These are phyloP conservation scores for Magnusiomyces paraingens DNA, from an alignment of 1,139 yeast genomes.

Conservation along the genomic window DNA sequence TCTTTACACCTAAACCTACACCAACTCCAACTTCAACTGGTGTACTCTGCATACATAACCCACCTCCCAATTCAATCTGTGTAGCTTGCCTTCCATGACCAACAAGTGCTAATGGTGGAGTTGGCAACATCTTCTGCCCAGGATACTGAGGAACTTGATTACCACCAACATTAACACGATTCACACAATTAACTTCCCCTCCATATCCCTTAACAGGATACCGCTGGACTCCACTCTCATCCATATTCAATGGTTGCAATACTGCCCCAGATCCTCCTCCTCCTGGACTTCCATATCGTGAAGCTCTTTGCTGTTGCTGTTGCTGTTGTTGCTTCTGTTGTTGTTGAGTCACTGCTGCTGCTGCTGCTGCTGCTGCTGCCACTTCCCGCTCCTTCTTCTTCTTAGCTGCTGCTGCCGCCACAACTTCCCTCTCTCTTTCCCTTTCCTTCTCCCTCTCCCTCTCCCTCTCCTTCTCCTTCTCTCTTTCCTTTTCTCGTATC, in stretches of 20 bases:
- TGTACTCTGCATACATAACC: too few relatives aligned
- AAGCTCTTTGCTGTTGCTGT: not conserved
- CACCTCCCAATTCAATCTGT: too few relatives aligned
- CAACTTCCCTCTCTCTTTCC: not conserved
- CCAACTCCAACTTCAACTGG: too few relatives aligned
- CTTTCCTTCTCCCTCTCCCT: not conserved
- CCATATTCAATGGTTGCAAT: not conserved
- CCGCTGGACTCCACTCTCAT: not conserved
- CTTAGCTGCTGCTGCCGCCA: not conserved
- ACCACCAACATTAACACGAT: slow-evolving; percentile 1
- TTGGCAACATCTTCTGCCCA: too few relatives aligned
- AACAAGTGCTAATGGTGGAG: too few relatives aligned
- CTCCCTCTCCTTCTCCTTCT: not conserved
- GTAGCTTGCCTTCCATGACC: too few relatives aligned
- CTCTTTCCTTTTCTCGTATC: not conserved
- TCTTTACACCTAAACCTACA: not conserved
- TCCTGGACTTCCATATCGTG: not conserved
- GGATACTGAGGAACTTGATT: not conserved
- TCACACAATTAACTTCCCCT: not conserved
- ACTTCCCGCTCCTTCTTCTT: not conserved
- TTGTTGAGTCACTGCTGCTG: slow-evolving; percentile 5
- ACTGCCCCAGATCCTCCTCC: not conserved
- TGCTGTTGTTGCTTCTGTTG: slow-evolving; percentile 1
- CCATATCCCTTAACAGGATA: not conserved
- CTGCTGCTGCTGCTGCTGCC: not conserved